Evolutionary conservation across 129 eudicot genomes (phyloP), one percentile per base, ranked within the genome.

Genomic region (Solidago caesia): DNA sequence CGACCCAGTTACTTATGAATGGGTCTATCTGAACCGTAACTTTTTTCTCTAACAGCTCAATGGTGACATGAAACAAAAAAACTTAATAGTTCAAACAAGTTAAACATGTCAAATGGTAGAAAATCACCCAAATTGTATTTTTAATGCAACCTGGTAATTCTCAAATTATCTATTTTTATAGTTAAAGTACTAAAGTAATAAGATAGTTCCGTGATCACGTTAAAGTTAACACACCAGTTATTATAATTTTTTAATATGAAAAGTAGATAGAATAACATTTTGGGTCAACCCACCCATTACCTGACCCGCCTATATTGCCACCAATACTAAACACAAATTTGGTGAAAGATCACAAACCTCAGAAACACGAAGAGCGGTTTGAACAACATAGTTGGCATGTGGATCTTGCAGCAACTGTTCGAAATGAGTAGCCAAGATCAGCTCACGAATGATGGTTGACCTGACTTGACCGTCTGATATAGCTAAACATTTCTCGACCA

Each of bases 401-500:
- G 96, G 97, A 66, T 92, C 97, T 79, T 89, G 93, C 79, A 92
- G 85, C 84, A 89, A 57, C 67, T 87, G 97, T 59, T 92, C 96
- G 64, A 89, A 89, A 61, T 84, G 85, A 70, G 79, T 55, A 4
- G 88, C 89, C 56, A 86, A 83, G 57, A 92, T 82, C 84, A 89
- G 71, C 72, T 92, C 97, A 13, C 73, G 71, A 57, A 92, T 86
- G 72, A 92, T 89, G 77, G 64, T 79, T 52, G 93, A 85, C 71
- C 78, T 82, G 72, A 73, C 61, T 64, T 71, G 84, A 44, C 85
- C 83, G 42, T 77, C 75, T 68, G 82, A 80, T 15, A 77, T 82
- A 15, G 59, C 61, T 16, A 92, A 79, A 75, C 96, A 92, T 67
- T 89, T 92, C 79, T 92, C 97, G 7, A 66, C 71, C 71, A 66